phyloP scores from a whole-genome alignment of 768 basidiomycete species.

The Pulveroboletus sp. region DNA sequence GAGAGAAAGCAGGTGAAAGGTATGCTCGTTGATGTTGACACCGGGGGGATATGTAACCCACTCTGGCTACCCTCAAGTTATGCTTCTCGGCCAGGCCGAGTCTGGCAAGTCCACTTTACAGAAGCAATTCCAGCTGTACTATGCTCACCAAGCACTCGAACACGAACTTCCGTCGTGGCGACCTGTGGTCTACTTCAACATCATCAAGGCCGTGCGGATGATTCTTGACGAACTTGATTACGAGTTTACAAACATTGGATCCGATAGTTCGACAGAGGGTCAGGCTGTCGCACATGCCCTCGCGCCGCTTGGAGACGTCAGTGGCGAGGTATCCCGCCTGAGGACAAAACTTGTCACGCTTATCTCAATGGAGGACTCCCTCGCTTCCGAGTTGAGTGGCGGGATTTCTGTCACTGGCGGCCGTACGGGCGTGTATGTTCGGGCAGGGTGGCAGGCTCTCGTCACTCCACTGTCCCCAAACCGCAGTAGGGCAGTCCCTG shows the following conservation, averaged over 20 bases:
- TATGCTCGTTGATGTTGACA: slow-evolving; percentile 14
- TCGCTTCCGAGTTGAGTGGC: slow-evolving; percentile 64
- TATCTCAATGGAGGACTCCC: slow-evolving; percentile 59
- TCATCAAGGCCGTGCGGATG: slow-evolving; percentile 73
- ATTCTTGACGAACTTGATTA: slow-evolving; percentile 68
- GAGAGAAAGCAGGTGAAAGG: slow-evolving; percentile 52
- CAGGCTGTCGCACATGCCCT: slow-evolving; percentile 30
- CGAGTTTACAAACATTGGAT: slow-evolving; percentile 38
- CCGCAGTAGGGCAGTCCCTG: slow-evolving; percentile 38
- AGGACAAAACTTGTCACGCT: slow-evolving; percentile 58
- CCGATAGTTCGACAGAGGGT: slow-evolving; percentile 28
- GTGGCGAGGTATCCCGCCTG: slow-evolving; percentile 46
- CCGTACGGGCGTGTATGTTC: slow-evolving; percentile 59
- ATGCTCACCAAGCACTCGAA: slow-evolving; percentile 66
- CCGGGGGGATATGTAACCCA: slow-evolving; percentile 2
- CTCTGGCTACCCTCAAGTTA: slow-evolving; percentile 37
- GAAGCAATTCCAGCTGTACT: slow-evolving; percentile 81
- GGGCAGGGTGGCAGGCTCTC: slow-evolving; percentile 67
- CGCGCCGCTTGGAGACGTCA: slow-evolving; percentile 32
- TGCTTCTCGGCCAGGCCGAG: slow-evolving; percentile 77
- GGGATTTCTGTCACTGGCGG: slow-evolving; percentile 60
- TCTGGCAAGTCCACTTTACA: slow-evolving; percentile 81
- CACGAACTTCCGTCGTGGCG: slow-evolving; percentile 71
- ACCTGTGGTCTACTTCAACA: slow-evolving; percentile 78
- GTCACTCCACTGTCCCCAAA: slow-evolving; percentile 40